Percentiles rank a stretch among this genome's conserved stretches.
Evolutionary conservation across 73 alveolate genomes (phyloP).

Genomic region (Paramecium pentaurelia): DNA sequence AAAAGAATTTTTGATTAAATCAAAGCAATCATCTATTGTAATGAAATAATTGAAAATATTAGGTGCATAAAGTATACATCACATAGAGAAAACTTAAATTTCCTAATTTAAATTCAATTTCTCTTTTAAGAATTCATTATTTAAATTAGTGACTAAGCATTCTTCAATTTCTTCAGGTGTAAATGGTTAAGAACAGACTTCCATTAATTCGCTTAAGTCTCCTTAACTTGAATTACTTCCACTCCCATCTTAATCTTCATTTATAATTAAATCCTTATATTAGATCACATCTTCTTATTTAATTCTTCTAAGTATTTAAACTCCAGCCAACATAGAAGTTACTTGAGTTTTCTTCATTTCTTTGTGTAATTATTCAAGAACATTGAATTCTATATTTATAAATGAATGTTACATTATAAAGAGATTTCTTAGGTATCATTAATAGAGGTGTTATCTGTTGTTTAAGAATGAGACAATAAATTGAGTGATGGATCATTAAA

Average conservation of each 20-base stretch:
- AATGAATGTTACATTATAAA: background rate
- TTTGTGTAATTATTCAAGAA: background rate
- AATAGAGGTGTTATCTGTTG: background rate
- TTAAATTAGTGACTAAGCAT: background rate
- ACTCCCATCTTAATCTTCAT: background rate
- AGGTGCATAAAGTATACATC: slow-evolving; percentile 29
- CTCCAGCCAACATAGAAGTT: background rate
- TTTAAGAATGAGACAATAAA: background rate
- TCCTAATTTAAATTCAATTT: background rate
- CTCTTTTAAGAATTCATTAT: background rate
- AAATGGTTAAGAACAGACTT: background rate
- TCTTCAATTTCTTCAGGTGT: background rate
- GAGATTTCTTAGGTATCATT: background rate
- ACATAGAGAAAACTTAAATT: background rate
- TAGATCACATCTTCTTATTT: background rate
- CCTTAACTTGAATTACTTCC: background rate
- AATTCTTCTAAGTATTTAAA: background rate
- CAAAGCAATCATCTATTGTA: slow-evolving; percentile 29
- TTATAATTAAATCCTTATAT: background rate
- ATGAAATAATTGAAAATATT: background rate
- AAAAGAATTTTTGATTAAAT: slow-evolving; percentile 56
- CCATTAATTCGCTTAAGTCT: background rate
- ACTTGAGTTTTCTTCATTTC: slow-evolving; percentile 30
- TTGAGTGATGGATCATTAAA: background rate
- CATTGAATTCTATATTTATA: background rate